Evolutionary conservation across 768 basidiomycete species (phyloP).

Genomic region (Vishniacozyma victoriae): DNA sequence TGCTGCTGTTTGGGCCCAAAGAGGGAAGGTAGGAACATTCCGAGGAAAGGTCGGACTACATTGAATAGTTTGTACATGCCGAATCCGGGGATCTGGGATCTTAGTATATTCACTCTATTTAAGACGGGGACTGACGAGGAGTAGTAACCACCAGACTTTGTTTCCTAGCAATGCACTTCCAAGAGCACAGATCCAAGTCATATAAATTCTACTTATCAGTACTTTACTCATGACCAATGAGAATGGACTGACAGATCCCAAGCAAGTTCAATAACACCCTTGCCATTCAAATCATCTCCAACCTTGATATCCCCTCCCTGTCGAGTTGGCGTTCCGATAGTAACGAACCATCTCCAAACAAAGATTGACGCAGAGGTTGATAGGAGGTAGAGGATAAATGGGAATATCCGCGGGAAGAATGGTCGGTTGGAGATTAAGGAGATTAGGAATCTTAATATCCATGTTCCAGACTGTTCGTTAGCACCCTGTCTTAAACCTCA

Average conservation of each 20-base stretch:
- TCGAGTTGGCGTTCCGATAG: slow-evolving; percentile 31
- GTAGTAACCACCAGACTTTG: slow-evolving; percentile 42
- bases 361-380: slow-evolving; percentile 19
- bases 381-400: slow-evolving; percentile 22
- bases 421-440: slow-evolving; percentile 21
- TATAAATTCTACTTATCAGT: slow-evolving; percentile 40
- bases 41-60: slow-evolving; percentile 32
- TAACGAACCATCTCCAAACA: slow-evolving; percentile 37
- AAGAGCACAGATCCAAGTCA: slow-evolving; percentile 42
- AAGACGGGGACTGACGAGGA: slow-evolving; percentile 30
- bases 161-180: slow-evolving; percentile 37
- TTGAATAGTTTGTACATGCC: slow-evolving; percentile 41
- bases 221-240: not conserved
- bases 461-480: too few species aligned
- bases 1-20: slow-evolving; percentile 24
- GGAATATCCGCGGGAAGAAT: slow-evolving; percentile 11
- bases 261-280: slow-evolving; percentile 38
- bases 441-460: slow-evolving; percentile 21
- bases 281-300: slow-evolving; percentile 41
- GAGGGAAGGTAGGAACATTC: slow-evolving; percentile 37
- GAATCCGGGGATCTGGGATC: slow-evolving; percentile 36
- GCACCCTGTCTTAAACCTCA: slow-evolving; percentile 1
- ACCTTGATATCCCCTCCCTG: slow-evolving; percentile 18
- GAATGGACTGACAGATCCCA: slow-evolving; percentile 44
- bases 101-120: not conserved